These are phyloP conservation scores for Calophaca sinica DNA, from an alignment of 306 rosid genomes.

Conservation along the genomic window DNA sequence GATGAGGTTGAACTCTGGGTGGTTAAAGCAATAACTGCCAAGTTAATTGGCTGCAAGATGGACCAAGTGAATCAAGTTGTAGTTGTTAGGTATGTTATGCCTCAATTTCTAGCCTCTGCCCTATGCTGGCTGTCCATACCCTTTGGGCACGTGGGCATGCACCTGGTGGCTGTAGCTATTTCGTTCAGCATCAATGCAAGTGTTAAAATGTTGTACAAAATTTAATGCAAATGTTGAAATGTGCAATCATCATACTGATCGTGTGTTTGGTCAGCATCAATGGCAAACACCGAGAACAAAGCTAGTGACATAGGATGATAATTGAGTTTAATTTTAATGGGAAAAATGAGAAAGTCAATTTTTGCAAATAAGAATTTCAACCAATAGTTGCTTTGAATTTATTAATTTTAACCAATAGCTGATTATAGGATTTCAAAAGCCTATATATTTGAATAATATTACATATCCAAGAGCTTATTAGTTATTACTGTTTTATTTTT, in stretches of 20 bases:
- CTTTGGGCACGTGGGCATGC: too few relatives aligned
- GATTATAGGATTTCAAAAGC: slow-evolving; percentile 18
- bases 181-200: not conserved
- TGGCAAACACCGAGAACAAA: slow-evolving; percentile 79
- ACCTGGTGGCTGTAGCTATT: too few relatives aligned
- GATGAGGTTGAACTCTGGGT: too few relatives aligned
- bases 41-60: too few relatives aligned
- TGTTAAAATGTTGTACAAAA: not conserved
- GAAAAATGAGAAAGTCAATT: not conserved
- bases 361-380: slow-evolving; percentile 25
- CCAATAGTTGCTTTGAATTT: slow-evolving; percentile 2
- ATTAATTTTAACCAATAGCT: not conserved
- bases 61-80: too few relatives aligned
- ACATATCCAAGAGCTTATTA: too few relatives aligned
- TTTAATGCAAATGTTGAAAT: slow-evolving; percentile 37
- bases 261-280: slow-evolving; percentile 80
- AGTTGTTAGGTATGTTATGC: too few relatives aligned
- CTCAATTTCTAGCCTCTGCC: too few relatives aligned
- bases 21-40: too few relatives aligned
- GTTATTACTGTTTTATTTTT: not conserved
- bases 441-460: not conserved
- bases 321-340: not conserved
- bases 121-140: too few relatives aligned
- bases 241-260: slow-evolving; percentile 78
- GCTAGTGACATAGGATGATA: slow-evolving; percentile 56